These are phyloP conservation scores for Quercus dentata DNA, from an alignment of 306 rosid genomes.

Conservation along the genomic window DNA sequence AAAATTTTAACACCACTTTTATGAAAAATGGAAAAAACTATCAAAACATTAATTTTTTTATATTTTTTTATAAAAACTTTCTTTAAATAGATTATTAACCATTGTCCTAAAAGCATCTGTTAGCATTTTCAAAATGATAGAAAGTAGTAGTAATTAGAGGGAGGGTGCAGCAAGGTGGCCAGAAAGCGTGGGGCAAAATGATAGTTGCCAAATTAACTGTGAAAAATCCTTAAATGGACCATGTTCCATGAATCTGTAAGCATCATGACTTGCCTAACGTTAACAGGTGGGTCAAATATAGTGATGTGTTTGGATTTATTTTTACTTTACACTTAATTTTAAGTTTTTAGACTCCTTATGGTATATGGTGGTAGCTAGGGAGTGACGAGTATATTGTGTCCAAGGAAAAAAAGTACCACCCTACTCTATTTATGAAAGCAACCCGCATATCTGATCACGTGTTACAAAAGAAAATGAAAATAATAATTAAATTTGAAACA, in stretches of 20 bases:
- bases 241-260: slow-evolving; percentile 58
- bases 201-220: slow-evolving; percentile 5
- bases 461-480: neutral
- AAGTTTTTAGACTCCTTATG: slow-evolving; percentile 2
- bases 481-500: neutral
- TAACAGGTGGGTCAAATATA: slow-evolving; percentile 17
- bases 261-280: slow-evolving; percentile 53
- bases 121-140: no score
- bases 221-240: slow-evolving; percentile 31
- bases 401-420: neutral
- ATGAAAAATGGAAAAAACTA: accelerated
- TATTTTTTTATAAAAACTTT: no score
- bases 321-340: neutral
- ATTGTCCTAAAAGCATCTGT: accelerated
- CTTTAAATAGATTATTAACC: no score
- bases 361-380: neutral
- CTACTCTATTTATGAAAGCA: neutral
- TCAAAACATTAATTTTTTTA: no score
- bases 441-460: neutral
- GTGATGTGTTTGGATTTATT: slow-evolving; percentile 12
- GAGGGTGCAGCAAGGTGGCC: neutral
- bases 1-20: accelerated
- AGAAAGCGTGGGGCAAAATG: slow-evolving; percentile 11
- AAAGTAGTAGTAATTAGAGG: neutral
- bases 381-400: neutral